Evolutionary conservation across 768 basidiomycete species (phyloP).

Genomic region (Podaxis sp.): DNA sequence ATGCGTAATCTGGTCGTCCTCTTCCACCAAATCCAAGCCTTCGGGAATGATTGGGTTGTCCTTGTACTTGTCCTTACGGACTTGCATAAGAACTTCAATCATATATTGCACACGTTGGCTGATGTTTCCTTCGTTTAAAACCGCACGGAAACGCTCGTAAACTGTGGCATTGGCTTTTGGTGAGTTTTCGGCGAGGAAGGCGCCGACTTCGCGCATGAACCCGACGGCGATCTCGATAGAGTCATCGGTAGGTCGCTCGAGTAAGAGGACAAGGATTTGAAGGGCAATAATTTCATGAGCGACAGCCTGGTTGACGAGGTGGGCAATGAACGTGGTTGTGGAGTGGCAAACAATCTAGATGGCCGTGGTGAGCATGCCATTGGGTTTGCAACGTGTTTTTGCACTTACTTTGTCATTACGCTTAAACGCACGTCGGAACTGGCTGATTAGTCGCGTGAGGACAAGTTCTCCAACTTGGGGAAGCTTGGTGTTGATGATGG

Average conservation of each 20-base stretch:
- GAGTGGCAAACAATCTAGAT: constrained; percentile 88
- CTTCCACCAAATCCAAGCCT: constrained; percentile 94
- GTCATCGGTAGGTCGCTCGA: constrained; percentile 95
- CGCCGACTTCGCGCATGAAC: constrained; percentile 96
- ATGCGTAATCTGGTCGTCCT: constrained; percentile 98
- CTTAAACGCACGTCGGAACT: constrained; percentile 93
- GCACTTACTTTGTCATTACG: constrained; percentile 92
- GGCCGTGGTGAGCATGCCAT: neutral
- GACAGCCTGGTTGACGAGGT: constrained; percentile 91
- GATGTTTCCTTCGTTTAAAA: constrained; percentile 92
- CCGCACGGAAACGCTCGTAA: constrained; percentile 95
- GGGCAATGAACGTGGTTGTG: constrained; percentile 86
- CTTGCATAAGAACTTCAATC: constrained; percentile 99
- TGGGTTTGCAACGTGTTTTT: neutral
- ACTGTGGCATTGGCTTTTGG: constrained; percentile 95
- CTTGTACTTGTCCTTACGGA: constrained; percentile 98
- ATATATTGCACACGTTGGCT: constrained; percentile 98
- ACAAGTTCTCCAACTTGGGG: constrained; percentile 95
- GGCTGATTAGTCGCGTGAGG: constrained; percentile 85
- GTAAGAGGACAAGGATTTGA: constrained; percentile 91
- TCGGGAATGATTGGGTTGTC: constrained; percentile 95
- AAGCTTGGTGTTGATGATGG: constrained; percentile 95
- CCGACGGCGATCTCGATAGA: constrained; percentile 98
- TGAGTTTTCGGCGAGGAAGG: constrained; percentile 89
- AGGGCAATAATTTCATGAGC: constrained; percentile 94